Evolutionary conservation across 2,329 filamentous ascomycete species (phyloP).

Genomic region (Ophiostoma sp.): DNA sequence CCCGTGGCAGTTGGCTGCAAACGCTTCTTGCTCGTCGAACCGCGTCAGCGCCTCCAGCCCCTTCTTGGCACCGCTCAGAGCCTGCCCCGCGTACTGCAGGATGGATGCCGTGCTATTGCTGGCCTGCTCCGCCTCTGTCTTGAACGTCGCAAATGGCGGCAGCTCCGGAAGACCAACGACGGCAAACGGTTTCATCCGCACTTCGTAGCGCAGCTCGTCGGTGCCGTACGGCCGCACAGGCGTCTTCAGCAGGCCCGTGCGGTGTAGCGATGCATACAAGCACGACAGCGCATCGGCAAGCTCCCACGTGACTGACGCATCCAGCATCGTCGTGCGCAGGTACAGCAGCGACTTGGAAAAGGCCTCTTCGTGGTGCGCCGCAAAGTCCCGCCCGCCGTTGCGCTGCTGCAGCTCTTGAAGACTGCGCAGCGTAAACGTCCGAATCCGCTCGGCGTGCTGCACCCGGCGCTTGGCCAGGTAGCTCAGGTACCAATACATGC

Average conservation of each 20-base stretch:
- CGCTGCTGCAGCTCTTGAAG: conserved; percentile 34
- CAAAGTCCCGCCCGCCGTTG: conserved; percentile 26
- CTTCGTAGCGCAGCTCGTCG: conserved; percentile 65
- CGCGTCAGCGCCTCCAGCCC: conserved; percentile 54
- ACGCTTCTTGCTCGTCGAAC: conserved; percentile 48
- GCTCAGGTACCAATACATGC: conserved; percentile 88
- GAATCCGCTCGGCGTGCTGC: conserved; percentile 68
- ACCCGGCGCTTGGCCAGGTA: conserved; percentile 64
- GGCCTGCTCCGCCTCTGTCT: conserved; percentile 39
- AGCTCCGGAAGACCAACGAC: conserved; percentile 62
- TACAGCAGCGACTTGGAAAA: conserved; percentile 49
- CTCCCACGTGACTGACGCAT: conserved; percentile 58
- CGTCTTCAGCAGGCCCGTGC: conserved; percentile 49
- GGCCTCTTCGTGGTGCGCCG: conserved; percentile 38
- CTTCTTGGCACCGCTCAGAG: conserved; percentile 46
- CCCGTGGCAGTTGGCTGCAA: conserved; percentile 45
- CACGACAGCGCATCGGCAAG: conserved; percentile 51
- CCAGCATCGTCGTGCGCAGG: conserved; percentile 56
- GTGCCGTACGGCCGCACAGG: conserved; percentile 60
- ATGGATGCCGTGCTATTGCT: conserved; percentile 39
- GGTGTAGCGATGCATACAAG: conserved; percentile 62
- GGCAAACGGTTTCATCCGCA: conserved; percentile 82
- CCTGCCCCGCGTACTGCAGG: conserved; percentile 43
- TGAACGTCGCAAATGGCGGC: conserved; percentile 59
- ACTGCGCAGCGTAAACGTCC: conserved; percentile 53